A percentile compares a stretch with the other conserved stretches of the same genome.
Evolutionary conservation across 805 yeast genomes (phyloP).

Genomic region (Martiniozyma abietophila): DNA sequence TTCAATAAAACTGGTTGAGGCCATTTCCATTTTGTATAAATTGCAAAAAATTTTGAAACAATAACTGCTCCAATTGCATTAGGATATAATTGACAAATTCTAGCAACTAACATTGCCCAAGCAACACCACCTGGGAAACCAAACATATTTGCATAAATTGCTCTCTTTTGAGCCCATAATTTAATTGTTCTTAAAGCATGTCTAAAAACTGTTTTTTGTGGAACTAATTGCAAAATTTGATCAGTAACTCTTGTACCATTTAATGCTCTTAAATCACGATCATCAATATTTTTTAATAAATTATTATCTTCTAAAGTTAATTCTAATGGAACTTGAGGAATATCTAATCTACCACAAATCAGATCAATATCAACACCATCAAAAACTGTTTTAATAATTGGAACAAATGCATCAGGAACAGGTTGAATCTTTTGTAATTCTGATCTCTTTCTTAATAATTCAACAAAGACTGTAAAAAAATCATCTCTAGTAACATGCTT

Average conservation of each 20-base stretch:
- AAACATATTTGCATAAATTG: slow-evolving; percentile 86
- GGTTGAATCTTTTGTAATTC: slow-evolving; percentile 87
- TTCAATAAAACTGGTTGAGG: slow-evolving; percentile 94
- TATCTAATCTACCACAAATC: slow-evolving; percentile 72
- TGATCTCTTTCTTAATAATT: slow-evolving; percentile 56
- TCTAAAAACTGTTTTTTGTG: slow-evolving; percentile 86
- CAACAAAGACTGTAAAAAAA: slow-evolving; percentile 75
- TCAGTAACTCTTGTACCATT: slow-evolving; percentile 98
- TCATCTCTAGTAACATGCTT: slow-evolving; percentile 88
- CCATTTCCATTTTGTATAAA: slow-evolving; percentile 90
- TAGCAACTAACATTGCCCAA: slow-evolving; percentile 99
- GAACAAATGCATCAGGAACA: slow-evolving; percentile 97
- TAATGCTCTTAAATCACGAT: slow-evolving; percentile 77
- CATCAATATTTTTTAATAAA: slow-evolving; percentile 78
- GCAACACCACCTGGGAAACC: slow-evolving; percentile 99
- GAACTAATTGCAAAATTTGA: slow-evolving; percentile 81
- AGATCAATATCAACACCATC: slow-evolving; percentile 90
- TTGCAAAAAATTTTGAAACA: slow-evolving; percentile 80
- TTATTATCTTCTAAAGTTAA: slow-evolving; percentile 79
- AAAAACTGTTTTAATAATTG: slow-evolving; percentile 83
- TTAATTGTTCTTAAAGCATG: slow-evolving; percentile 89
- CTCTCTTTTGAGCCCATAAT: slow-evolving; percentile 94
- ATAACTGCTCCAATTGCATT: slow-evolving; percentile 91
- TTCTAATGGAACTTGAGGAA: slow-evolving; percentile 72
- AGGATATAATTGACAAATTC: slow-evolving; percentile 94